Base-by-base conservation (phyloP, 345 rosid genomes). In the Erucastrum elatum region DNA sequence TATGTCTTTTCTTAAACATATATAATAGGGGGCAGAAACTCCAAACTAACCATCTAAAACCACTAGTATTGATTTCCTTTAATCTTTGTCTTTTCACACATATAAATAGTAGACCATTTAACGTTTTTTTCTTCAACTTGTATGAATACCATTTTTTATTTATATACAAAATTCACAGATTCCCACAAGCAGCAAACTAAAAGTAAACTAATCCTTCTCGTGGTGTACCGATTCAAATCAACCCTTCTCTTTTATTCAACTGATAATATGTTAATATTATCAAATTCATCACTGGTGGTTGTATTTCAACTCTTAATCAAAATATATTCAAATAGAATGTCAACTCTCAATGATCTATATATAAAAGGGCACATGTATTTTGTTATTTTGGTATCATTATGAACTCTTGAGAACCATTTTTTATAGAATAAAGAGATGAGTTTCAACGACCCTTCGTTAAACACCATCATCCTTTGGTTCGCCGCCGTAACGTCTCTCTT, bases 311-410 rank as follows among this genome's bases (percentile, higher is more conserved):
- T 73, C 74, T 74, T 68, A 44, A 79, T 67, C 72, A 69, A 79
- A 78, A 72, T 72, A 79, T 35, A 79, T 68, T 79, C 78, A 73
- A 61, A 67, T 17, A 12, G 64, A 73, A 79, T 73, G 82, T 79
- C 82, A 79, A 79, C 82, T 67, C 74, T 73, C 46, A 35, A 2
- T 73, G 30, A 71, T 65, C 53, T 71, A 56, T 73, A 66, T 46
- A 41, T 25, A 8, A n/a, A 76, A 46, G 41, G 71, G 39, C 15
- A 66, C 65, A 61, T 29, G 65, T 13, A 3, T 26, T 34, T 34
- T 31, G 27, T 9, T 12, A 25, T 63, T 34, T 77, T 64, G 53
- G 37, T 15, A 33, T 49, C 37, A 44, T 49, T 79, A 25, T 6
- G 31, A 33, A 59, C 6, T 46, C 11, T 60, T 26, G 56, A 59